A percentile compares a stretch with the other conserved stretches of the same genome.
Evolutionary conservation across 2,329 filamentous ascomycete genomes (phyloP).

Genomic region (Hymenotorrendiella dingleyae): DNA sequence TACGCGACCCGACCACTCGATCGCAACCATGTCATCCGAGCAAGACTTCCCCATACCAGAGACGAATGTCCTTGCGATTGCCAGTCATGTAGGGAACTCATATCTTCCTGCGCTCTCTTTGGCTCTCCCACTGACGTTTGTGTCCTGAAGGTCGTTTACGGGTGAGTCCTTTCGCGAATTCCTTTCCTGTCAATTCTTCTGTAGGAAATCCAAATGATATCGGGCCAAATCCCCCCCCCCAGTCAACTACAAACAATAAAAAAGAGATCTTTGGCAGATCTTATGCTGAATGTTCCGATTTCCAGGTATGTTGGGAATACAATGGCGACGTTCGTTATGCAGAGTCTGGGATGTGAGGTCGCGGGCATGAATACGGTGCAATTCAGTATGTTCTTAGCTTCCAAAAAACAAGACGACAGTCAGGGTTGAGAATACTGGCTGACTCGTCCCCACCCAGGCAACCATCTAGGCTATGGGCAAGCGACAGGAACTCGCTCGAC

Average conservation of each 20-base stretch:
- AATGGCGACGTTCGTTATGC: constrained; percentile 91
- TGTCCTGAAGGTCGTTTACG: constrained; percentile 64
- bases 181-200: too few relatives aligned
- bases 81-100: constrained; percentile 76
- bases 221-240: too few relatives aligned
- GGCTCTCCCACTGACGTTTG: constrained; percentile 22
- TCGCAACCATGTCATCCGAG: constrained; percentile 18
- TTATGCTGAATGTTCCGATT: too few relatives aligned
- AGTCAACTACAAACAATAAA: too few relatives aligned
- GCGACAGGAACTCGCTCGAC: constrained; percentile 79
- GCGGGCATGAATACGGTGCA: constrained; percentile 93
- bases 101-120: constrained; percentile 7
- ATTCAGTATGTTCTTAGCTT: constrained; percentile 64
- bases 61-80: constrained; percentile 73
- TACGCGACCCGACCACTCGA: not conserved
- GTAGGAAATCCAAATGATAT: too few relatives aligned
- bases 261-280: too few relatives aligned
- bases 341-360: constrained; percentile 89
- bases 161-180: constrained; percentile 45
- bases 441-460: too few relatives aligned
- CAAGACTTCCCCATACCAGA: constrained; percentile 42
- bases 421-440: constrained; percentile 13
- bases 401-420: constrained; percentile 1
- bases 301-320: constrained; percentile 97
- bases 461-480: constrained; percentile 89